phyloP scores from a whole-genome alignment of 805 yeast species.

The Wickerhamiella australiensis region DNA sequence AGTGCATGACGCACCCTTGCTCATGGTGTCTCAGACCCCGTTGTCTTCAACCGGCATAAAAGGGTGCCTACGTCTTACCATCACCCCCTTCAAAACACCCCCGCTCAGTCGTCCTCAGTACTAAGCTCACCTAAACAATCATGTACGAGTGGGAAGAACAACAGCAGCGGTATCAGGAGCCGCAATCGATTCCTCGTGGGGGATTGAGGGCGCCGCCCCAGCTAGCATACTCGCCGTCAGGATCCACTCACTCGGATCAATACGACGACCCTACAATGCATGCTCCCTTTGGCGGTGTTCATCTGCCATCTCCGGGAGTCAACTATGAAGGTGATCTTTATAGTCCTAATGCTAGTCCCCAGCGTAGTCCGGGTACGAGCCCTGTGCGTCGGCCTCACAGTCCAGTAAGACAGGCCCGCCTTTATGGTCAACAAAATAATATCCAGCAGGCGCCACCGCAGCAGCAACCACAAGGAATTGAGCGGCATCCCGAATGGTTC shows the following conservation, averaged over 20 bases:
- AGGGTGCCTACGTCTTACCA: not conserved
- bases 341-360: conserved; percentile 10
- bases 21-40: not conserved
- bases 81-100: not conserved
- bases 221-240: conserved; percentile 9
- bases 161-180: conserved; percentile 6
- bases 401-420: conserved; percentile 8
- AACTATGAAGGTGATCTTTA: conserved; percentile 7
- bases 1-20: not conserved
- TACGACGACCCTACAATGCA: conserved; percentile 11
- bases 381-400: conserved; percentile 9
- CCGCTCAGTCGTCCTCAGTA: no score
- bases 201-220: conserved; percentile 6
- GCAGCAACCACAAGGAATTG: conserved; percentile 34
- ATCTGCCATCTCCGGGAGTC: conserved; percentile 4
- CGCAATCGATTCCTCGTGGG: conserved; percentile 6
- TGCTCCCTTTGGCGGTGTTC: conserved; percentile 10
- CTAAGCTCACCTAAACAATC: not conserved
- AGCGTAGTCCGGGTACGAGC: conserved; percentile 8
- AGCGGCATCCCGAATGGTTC: conserved; percentile 68
- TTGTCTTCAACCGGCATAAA: not conserved
- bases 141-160: conserved; percentile 8
- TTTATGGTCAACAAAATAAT: not conserved
- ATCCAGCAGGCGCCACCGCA: not conserved
- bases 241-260: conserved; percentile 9